These are phyloP conservation scores for Bruguiera gymnorhiza DNA, from an alignment of 345 rosid species.

Conservation along the genomic window DNA sequence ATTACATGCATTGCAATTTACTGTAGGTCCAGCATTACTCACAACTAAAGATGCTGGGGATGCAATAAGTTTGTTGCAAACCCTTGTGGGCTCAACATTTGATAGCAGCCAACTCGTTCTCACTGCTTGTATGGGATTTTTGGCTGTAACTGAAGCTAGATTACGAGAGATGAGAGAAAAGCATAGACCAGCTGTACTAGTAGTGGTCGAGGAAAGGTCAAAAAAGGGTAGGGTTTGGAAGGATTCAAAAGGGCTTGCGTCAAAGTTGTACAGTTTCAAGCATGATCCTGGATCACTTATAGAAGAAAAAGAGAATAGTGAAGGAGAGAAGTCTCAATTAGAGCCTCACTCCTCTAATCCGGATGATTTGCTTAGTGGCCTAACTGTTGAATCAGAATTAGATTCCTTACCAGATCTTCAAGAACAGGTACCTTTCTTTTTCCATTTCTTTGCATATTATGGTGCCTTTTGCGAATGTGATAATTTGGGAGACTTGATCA, in stretches of 20 bases:
- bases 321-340: constrained; percentile 33
- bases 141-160: constrained; percentile 66
- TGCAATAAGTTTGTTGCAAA: constrained; percentile 78
- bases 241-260: constrained; percentile 78
- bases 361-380: constrained; percentile 41
- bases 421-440: constrained; percentile 59
- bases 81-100: constrained; percentile 90
- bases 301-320: constrained; percentile 38
- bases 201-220: constrained; percentile 60
- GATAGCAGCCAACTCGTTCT: constrained; percentile 95
- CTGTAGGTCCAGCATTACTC: constrained; percentile 78
- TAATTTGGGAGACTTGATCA: too few relatives aligned
- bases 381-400: constrained; percentile 39
- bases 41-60: constrained; percentile 91
- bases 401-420: constrained; percentile 78
- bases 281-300: constrained; percentile 41
- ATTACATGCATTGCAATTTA: constrained; percentile 15
- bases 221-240: constrained; percentile 60
- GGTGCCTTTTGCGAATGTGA: background rate
- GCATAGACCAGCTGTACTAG: constrained; percentile 68
- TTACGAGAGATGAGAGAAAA: constrained; percentile 67
- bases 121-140: constrained; percentile 85
- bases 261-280: constrained; percentile 84
- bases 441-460: constrained; percentile 1
- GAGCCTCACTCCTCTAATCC: constrained; percentile 31